Conservation (phyloP, 257 asterid genomes). For the Primulina tabacum region DNA sequence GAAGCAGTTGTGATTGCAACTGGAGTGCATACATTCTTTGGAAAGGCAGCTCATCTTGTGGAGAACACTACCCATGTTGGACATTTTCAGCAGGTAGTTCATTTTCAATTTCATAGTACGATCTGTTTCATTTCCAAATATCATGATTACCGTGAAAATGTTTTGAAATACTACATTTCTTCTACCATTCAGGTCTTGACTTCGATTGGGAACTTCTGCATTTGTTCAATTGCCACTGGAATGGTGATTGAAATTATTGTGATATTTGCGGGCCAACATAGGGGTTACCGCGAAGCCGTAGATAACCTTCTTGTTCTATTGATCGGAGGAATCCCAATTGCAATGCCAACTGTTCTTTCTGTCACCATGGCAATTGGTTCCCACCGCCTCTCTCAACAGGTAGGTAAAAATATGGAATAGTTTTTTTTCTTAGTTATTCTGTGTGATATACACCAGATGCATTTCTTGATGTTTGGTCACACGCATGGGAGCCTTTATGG, state of each 20-base stretch:
- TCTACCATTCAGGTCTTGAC: conserved; percentile 54
- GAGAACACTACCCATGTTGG: conserved; percentile 54
- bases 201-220: conserved; percentile 82
- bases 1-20: conserved; percentile 63
- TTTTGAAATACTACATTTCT: background rate
- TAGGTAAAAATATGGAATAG: background rate
- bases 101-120: background rate
- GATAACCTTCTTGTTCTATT: conserved; percentile 66
- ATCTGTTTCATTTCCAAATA: background rate
- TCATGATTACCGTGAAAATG: background rate
- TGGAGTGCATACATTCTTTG: conserved; percentile 54
- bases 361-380: conserved; percentile 88
- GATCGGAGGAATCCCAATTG: conserved; percentile 81
- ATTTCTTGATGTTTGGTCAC: background rate
- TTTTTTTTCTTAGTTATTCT: background rate
- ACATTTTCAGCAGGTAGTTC: conserved; percentile 46
- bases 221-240: conserved; percentile 66
- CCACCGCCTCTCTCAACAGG: conserved; percentile 66
- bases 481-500: background rate
- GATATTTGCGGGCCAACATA: conserved; percentile 52
- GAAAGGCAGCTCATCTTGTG: conserved; percentile 62
- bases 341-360: conserved; percentile 80
- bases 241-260: conserved; percentile 60
- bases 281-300: conserved; percentile 53
- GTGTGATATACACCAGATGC: background rate